phyloP scores from a whole-genome alignment of 768 basidiomycete genomes.

The Auriculariales sp. region DNA sequence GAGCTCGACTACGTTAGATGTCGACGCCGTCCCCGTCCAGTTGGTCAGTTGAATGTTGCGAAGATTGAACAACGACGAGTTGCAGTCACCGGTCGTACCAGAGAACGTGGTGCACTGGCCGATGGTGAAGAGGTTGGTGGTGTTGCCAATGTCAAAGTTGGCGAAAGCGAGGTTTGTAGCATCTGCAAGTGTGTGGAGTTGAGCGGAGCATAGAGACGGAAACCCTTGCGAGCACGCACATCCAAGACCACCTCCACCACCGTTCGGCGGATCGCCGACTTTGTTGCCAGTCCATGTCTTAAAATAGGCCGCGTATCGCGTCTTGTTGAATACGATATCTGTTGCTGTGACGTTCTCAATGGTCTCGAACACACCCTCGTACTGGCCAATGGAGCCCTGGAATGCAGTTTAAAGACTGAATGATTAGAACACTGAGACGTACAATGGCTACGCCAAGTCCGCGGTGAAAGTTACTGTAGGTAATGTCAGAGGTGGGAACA shows the following conservation, averaged over 20 bases:
- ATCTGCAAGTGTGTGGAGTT: too few relatives aligned
- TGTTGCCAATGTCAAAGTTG: conserved; percentile 13
- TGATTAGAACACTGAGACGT: too few relatives aligned
- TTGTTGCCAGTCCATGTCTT: conserved; percentile 23
- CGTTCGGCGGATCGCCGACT: conserved; percentile 20
- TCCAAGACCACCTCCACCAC: conserved; percentile 19
- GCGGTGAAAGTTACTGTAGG: conserved; percentile 22
- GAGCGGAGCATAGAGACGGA: too few relatives aligned
- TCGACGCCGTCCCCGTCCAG: conserved; percentile 13
- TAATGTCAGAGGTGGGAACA: too few relatives aligned
- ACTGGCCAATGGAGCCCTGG: conserved; percentile 26
- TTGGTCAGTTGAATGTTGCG: conserved; percentile 20
- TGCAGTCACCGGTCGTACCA: conserved; percentile 19
- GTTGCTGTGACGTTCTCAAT: conserved; percentile 19
- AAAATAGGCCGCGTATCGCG: conserved; percentile 17
- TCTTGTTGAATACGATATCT: conserved; percentile 13
- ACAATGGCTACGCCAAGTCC: conserved; percentile 28
- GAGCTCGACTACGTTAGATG: conserved; percentile 13
- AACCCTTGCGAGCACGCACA: too few relatives aligned
- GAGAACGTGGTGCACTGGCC: conserved; percentile 20
- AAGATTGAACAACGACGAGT: conserved; percentile 21
- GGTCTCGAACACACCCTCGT: conserved; percentile 15
- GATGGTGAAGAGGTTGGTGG: conserved; percentile 12
- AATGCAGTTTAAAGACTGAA: too few relatives aligned
- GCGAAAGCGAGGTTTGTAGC: conserved; percentile 12